These are phyloP conservation scores for Keithomyces neogunnii DNA, from an alignment of 2,329 filamentous ascomycete species.

Conservation along the genomic window DNA sequence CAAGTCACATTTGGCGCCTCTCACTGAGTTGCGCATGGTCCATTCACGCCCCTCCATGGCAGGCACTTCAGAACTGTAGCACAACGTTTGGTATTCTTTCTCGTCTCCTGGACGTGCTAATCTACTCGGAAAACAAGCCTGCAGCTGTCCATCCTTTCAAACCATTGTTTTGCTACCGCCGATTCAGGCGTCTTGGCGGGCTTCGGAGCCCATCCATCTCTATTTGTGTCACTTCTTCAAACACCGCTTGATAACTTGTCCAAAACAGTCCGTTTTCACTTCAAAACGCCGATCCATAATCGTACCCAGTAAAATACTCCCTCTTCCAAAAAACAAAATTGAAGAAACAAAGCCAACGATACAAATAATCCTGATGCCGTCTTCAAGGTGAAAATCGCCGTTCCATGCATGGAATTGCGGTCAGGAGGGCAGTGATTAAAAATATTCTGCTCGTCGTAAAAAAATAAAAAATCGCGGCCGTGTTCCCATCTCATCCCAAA, in stretches of 20 bases:
- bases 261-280: background rate
- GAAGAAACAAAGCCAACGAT: background rate
- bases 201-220: slow-evolving; percentile 1
- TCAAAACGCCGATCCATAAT: background rate
- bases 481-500: slow-evolving; percentile 7
- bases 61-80: background rate
- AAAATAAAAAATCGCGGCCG: slow-evolving; percentile 2
- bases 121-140: background rate
- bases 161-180: background rate
- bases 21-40: too few relatives aligned
- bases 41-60: too few relatives aligned
- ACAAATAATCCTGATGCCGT: slow-evolving; percentile 1
- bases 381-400: slow-evolving; percentile 6
- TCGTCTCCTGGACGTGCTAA: slow-evolving; percentile 3
- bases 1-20: too few relatives aligned
- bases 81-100: background rate
- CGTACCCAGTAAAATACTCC: background rate
- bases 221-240: background rate
- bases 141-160: background rate
- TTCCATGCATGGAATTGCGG: background rate
- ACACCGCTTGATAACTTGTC: background rate
- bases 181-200: background rate
- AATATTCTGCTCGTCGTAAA: slow-evolving; percentile 8
- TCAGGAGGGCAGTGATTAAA: slow-evolving; percentile 3
- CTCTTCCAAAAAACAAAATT: background rate